Base-by-base conservation (phyloP, 2,329 filamentous ascomycete genomes). In the Fusarium sp. region DNA sequence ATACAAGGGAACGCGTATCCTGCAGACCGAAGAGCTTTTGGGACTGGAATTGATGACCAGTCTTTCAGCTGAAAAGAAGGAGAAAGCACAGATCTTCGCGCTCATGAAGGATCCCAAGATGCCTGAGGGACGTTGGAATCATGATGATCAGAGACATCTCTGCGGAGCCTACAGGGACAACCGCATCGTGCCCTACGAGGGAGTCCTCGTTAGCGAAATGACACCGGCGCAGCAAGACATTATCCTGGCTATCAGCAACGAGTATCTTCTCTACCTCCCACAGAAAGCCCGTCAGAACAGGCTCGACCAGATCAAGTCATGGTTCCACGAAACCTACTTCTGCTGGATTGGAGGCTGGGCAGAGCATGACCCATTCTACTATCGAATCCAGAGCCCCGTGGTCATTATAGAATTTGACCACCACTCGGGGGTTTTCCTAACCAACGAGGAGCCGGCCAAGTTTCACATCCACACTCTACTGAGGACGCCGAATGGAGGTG, bases 371-470 rank as follows among this genome's bases (percentile, higher is more conserved):
- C 82, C 91, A 0, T 94, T 92, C 73, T 94, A 94, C 78, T 95
- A 89, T 74, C 85, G 92, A 0, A 85, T 94, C 7, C 91, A 94
- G 78, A 93, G 87, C 71, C 91, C 91, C 0, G 91, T 94, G 0
- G 82, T 92, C 0, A 81, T 93, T 6, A 82, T 90, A 58, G 92
- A 94, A 81, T 92, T 95, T 72, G 92, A 94, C 73, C 90, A 93
- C 75, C 91, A 93, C 77, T 91, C 88, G 0, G 91, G 91, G 0
- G 91, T 94, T 1, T 93, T 93, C 73, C 78, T 94, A 74, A 88
- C 84, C 2, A 95, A 93, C 76, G 83, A 83, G 56, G 86, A 91
- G 78, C 91, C 91, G 0, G 88, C 88, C 44, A 91, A 91, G 79
- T 94, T 49, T 4, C 44, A 49, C 23, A 91, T 92, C 34, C 92